A percentile compares a stretch with the other conserved stretches of the same genome.
These are phyloP conservation scores for Syncephalis plumigaleata DNA, from an alignment of 371 early-diverging fungal species.

Conservation along the genomic window DNA sequence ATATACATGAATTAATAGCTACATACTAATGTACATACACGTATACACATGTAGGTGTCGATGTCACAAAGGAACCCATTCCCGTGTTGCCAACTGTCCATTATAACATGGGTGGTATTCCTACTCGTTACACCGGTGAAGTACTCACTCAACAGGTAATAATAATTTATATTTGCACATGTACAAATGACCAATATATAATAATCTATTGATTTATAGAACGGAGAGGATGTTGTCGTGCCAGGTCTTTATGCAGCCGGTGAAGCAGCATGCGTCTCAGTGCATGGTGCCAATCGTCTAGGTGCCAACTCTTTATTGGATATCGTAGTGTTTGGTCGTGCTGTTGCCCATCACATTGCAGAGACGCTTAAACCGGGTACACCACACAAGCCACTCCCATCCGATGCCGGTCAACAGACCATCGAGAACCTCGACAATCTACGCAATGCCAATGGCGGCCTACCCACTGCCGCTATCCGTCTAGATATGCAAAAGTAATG, in stretches of 20 bases:
- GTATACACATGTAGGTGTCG: conserved; percentile 35
- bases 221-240: conserved; percentile 62
- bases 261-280: conserved; percentile 85
- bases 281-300: conserved; percentile 96
- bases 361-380: conserved; percentile 72
- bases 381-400: conserved; percentile 65
- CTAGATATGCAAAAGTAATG: conserved; percentile 95
- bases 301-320: conserved; percentile 95
- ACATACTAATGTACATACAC: too few relatives aligned
- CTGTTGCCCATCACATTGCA: conserved; percentile 85
- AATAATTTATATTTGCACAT: conserved; percentile 32
- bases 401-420: conserved; percentile 70
- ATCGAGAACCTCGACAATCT: conserved; percentile 89
- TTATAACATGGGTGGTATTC: conserved; percentile 99
- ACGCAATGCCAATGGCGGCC: conserved; percentile 60
- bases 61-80: conserved; percentile 97
- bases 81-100: conserved; percentile 98
- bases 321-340: conserved; percentile 95
- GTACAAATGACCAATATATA: not conserved
- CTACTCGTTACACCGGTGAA: conserved; percentile 93
- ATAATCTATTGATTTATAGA: too few relatives aligned
- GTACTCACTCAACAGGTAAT: conserved; percentile 55
- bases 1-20: too few relatives aligned
- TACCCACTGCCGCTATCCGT: conserved; percentile 76
- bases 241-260: conserved; percentile 93